Base-by-base conservation (phyloP, 331 rosid species). In the Quercus lobata region DNA sequence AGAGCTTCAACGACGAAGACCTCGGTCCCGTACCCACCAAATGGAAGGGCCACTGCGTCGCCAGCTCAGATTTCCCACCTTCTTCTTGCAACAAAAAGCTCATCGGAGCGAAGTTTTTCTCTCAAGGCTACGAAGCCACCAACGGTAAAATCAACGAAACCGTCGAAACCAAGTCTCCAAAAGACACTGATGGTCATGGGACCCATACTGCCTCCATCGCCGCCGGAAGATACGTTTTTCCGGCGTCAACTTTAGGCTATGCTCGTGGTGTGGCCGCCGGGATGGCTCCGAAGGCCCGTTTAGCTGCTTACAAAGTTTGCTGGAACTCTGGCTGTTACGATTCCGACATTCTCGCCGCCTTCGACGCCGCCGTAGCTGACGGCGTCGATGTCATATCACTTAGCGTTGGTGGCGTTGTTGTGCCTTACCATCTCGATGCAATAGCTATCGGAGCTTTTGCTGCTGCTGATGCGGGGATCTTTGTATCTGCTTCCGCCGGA, bases 121-220 rank as follows among this genome's bases (percentile, higher is more conserved):
- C 82, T 72, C 76, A 34, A 8, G 99, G 99, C 12, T 96, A 86
- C 34, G 99, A 96, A 76, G 87, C 98, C 17, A 89, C 91, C 0
- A 90, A 78, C 71, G 97, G 99, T 18, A 96, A 89, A 74, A 88
- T 96, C 93, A 96, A 96, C 83, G 97, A 86, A 61, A 87, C 97
- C n/a, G 75, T 80, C 0, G 98, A 96, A 77, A 79, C 29, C 16
- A 92, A 94, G 27, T 96, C 99, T 1, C 93, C 98, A 0, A 53
- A 98, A n/a, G 99, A 96, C 78, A 85, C 98, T 17, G 99, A 96
- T 41, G 99, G 99, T 22, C 99, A 96, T 24, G 99, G 99, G 11
- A 90, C 98, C 0, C 99, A 96, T 81, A 96, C 99, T 0, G 98
- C 99, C 22, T 96, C 99, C 1, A 96, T 96, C 57, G 96, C 99